Conservation (phyloP, 768 basidiomycete genomes). For the Naganishia onofrii region DNA sequence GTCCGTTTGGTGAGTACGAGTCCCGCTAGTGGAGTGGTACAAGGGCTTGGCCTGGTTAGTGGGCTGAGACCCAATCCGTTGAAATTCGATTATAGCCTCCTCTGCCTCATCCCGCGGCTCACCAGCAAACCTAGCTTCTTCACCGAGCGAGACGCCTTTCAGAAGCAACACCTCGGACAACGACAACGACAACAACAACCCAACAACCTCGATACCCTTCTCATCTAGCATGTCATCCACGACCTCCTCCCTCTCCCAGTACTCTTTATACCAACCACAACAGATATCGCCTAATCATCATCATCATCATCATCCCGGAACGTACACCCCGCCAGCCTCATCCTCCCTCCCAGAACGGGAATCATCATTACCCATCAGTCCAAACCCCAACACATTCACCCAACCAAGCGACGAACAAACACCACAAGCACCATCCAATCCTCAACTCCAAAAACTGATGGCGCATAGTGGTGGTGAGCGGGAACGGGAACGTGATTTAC, state of each 20-base stretch:
- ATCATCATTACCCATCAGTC: slow-evolving; percentile 5
- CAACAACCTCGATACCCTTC: slow-evolving; percentile 17
- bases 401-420: neutral
- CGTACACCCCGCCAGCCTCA: neutral
- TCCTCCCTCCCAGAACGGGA: slow-evolving; percentile 11
- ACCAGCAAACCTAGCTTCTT: neutral
- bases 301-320: too few relatives aligned
- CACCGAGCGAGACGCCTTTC: neutral
- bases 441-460: slow-evolving; percentile 10
- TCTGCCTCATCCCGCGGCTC: neutral
- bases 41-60: too few relatives aligned
- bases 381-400: neutral
- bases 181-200: too few relatives aligned
- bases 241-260: slow-evolving; percentile 9
- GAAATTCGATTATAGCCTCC: too few relatives aligned
- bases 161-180: neutral
- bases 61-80: too few relatives aligned
- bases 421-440: neutral
- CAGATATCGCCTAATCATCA: neutral
- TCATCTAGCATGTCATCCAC: slow-evolving; percentile 20
- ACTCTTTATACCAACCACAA: slow-evolving; percentile 2
- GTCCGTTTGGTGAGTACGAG: neutral
- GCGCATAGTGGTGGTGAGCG: too few relatives aligned
- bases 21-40: too few relatives aligned
- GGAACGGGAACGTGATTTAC: slow-evolving; percentile 1